Conservation (phyloP, 1,284 basidiomycete genomes). For the Thelephora terrestris region DNA sequence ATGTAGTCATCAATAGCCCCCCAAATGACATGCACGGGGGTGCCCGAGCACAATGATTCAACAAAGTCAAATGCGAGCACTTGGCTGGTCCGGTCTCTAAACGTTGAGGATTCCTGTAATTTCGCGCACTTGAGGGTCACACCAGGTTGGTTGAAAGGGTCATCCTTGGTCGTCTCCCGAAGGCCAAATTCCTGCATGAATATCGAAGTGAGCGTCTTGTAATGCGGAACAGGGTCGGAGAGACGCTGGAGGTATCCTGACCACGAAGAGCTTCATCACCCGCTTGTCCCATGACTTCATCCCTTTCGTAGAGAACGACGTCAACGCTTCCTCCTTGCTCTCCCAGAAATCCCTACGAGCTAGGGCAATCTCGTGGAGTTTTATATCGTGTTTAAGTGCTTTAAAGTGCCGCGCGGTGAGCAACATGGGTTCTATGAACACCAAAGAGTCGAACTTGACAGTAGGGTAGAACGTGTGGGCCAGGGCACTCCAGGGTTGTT, state of each 20-base stretch:
- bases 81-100: slow-evolving; percentile 28
- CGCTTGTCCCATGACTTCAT: slow-evolving; percentile 42
- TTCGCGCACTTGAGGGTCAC: slow-evolving; percentile 42
- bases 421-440: slow-evolving; percentile 38
- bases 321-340: slow-evolving; percentile 35
- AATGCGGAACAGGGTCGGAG: slow-evolving; percentile 1
- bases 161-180: slow-evolving; percentile 31
- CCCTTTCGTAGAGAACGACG: slow-evolving; percentile 21
- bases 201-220: not conserved
- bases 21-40: slow-evolving; percentile 40
- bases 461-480: slow-evolving; percentile 28
- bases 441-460: slow-evolving; percentile 26
- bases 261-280: slow-evolving; percentile 33
- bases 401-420: slow-evolving; percentile 5
- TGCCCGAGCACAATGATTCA: slow-evolving; percentile 22
- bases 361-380: slow-evolving; percentile 22
- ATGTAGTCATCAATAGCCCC: slow-evolving; percentile 36
- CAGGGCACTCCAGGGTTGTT: slow-evolving; percentile 24
- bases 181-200: slow-evolving; percentile 33
- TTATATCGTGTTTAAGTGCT: not conserved
- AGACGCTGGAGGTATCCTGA: slow-evolving; percentile 16
- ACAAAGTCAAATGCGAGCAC: slow-evolving; percentile 29
- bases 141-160: slow-evolving; percentile 35
- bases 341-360: slow-evolving; percentile 41
- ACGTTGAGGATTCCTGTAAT: slow-evolving; percentile 36